Conservation (phyloP, 2,329 filamentous ascomycete species). For the Dothistroma septosporum region DNA sequence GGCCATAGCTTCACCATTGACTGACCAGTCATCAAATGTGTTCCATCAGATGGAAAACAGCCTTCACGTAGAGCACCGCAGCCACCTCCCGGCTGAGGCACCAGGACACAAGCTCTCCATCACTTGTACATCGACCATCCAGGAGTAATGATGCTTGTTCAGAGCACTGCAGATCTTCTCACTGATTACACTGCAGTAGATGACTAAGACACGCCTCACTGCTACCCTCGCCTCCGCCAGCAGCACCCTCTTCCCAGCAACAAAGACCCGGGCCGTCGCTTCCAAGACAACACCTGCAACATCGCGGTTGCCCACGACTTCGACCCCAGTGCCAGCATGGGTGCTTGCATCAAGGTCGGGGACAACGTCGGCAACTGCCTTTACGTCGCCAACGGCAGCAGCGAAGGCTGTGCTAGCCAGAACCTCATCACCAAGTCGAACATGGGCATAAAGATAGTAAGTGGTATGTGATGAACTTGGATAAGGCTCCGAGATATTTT, state of each 20-base stretch:
- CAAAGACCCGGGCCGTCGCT: not conserved
- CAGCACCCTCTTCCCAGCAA: not conserved
- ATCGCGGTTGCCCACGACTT: not conserved
- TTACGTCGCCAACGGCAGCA: not conserved
- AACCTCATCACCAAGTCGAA: not conserved
- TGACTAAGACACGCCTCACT: not conserved
- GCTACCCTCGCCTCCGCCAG: not conserved
- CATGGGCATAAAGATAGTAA: not conserved
- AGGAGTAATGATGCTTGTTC: not conserved
- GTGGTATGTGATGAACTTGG: not conserved
- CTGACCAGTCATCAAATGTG: not conserved
- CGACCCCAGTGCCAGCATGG: not conserved
- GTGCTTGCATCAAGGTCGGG: not conserved
- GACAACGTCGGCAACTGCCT: not conserved
- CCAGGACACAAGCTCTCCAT: not conserved
- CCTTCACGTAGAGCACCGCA: not conserved
- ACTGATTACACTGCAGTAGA: not conserved
- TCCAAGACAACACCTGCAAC: not conserved
- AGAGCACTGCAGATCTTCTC: not conserved
- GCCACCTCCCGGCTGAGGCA: not conserved
- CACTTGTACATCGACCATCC: not conserved
- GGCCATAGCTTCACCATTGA: not conserved
- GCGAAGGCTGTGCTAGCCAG: not conserved
- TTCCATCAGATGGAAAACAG: not conserved
- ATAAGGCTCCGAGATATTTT: too few relatives aligned